Conservation (phyloP, 805 yeast species). For the Cyberlindnera subsufficiens region DNA sequence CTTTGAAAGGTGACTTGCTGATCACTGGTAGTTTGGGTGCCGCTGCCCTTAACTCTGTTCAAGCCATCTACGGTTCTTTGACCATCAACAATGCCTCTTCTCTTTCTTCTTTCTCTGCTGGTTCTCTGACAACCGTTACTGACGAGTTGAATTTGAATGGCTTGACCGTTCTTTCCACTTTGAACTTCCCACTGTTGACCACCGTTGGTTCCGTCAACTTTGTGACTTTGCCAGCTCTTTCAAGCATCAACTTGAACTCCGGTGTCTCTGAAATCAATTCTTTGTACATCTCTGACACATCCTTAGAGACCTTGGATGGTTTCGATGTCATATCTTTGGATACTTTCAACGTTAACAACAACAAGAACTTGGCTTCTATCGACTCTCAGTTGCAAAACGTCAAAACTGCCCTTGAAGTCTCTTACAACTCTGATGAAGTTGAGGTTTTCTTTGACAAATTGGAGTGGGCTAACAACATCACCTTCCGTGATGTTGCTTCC, state of each 20-base stretch:
- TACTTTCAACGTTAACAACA: conserved; percentile 83
- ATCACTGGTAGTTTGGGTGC: conserved; percentile 60
- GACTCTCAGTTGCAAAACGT: conserved; percentile 71
- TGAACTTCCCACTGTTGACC: conserved; percentile 73
- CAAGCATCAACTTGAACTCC: conserved; percentile 55
- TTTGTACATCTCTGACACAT: conserved; percentile 69
- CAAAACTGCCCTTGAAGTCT: conserved; percentile 67
- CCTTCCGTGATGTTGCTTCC: conserved; percentile 74
- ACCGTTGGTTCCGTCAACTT: conserved; percentile 78
- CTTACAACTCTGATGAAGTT: conserved; percentile 79
- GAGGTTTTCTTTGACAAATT: conserved; percentile 64
- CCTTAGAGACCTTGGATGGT: conserved; percentile 63
- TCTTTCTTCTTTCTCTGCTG: conserved; percentile 68
- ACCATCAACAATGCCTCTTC: conserved; percentile 56
- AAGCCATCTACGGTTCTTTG: conserved; percentile 75
- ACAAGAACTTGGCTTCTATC: conserved; percentile 65
- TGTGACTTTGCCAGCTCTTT: conserved; percentile 83
- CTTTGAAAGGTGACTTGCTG: conserved; percentile 73
- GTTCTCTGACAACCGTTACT: conserved; percentile 66
- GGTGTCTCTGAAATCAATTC: conserved; percentile 72
- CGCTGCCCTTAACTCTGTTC: conserved; percentile 67
- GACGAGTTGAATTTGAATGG: conserved; percentile 58
- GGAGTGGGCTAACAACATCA: conserved; percentile 81
- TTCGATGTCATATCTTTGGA: conserved; percentile 43
- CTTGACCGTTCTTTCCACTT: conserved; percentile 59